Base-by-base conservation (phyloP, 495 filamentous ascomycete species). In the Arthonia radiata region DNA sequence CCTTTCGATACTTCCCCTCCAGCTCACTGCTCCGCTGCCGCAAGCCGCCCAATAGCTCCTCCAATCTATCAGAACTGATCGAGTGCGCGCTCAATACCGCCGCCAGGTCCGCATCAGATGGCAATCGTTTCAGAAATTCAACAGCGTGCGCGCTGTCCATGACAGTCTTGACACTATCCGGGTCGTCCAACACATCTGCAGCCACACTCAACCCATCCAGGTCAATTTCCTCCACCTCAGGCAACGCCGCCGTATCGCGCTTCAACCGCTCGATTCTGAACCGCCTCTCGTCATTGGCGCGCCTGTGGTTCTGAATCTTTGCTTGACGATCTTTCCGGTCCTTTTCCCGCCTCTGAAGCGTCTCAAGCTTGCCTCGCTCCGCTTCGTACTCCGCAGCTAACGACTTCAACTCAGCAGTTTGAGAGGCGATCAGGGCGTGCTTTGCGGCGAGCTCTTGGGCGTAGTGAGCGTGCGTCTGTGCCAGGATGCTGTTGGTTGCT, bases 401-500 rank as follows among this genome's bases (percentile, higher is more conserved):
- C 17, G 80, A 69, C 18, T 77, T 70, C 24, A 97, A 67, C 14
- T 67, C 62, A 14, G 57, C 48, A 40, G 91, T 77, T 30, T 79
- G 66, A 16, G 63, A 50, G 37, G 83, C 77, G 31, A 91, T 69
- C 11, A 66, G 57, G 16, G 72, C 64, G 52, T 93, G 83, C 37
- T 90, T 91, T 23, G 65, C 57, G 18, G 64, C 68, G 17, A 89
- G 53, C 32, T 72, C 71, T n/a, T 59, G 53, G 13, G 72, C 66
- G 42, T 91, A 76, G 21, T 75, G 65, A 13, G 61, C 54, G 21
- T 78, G 64, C 14, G 77, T 71, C 26, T 71, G 63, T 5, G 61
- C 60, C 8, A 97, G 60, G 32, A 89, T 59, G 28, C 73, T 63
- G 16, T 64, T 59, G 33, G 75, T 71, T 12, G 75, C 75, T 82